Percentiles rank a stretch among this genome's conserved stretches.
These are phyloP conservation scores for Manihot esculenta DNA, from an alignment of 441 rosid genomes.

Conservation along the genomic window DNA sequence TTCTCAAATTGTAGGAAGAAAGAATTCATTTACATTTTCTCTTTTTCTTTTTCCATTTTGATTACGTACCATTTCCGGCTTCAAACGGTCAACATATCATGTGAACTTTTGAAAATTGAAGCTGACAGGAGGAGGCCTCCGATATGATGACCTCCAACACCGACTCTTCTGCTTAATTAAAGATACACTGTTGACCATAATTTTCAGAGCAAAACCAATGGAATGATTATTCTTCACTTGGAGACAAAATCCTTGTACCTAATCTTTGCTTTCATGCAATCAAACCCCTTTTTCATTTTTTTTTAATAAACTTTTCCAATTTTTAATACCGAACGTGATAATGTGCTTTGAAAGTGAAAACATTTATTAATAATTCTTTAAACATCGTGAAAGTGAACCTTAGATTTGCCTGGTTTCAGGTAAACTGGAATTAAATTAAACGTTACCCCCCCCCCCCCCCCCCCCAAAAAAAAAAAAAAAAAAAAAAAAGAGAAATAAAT, in stretches of 20 bases:
- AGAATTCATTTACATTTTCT: no score
- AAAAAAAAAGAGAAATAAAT: neutral
- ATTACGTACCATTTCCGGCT: no score
- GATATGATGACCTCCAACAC: constrained; percentile 19
- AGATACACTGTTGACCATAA: constrained; percentile 9
- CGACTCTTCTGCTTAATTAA: neutral
- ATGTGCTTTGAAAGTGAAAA: neutral
- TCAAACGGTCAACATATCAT: constrained; percentile 2
- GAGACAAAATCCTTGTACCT: constrained; percentile 11
- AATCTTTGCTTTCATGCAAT: constrained; percentile 17
- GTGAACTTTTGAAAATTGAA: constrained; percentile 14
- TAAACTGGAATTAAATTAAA: constrained; percentile 22
- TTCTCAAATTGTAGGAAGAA: no score
- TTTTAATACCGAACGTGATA: neutral
- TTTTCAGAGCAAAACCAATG: constrained; percentile 3
- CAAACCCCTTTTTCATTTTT: neutral
- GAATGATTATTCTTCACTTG: constrained; percentile 12
- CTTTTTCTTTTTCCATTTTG: neutral
- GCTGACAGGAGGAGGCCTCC: neutral
- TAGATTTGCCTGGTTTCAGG: constrained; percentile 38
- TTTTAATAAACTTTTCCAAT: neutral
- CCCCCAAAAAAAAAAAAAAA: no score
- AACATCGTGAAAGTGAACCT: constrained; percentile 28
- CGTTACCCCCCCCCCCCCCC: no score
- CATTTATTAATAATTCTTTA: constrained; percentile 19